Conservation (phyloP, 257 asterid genomes). For the Primulina eburnea region DNA sequence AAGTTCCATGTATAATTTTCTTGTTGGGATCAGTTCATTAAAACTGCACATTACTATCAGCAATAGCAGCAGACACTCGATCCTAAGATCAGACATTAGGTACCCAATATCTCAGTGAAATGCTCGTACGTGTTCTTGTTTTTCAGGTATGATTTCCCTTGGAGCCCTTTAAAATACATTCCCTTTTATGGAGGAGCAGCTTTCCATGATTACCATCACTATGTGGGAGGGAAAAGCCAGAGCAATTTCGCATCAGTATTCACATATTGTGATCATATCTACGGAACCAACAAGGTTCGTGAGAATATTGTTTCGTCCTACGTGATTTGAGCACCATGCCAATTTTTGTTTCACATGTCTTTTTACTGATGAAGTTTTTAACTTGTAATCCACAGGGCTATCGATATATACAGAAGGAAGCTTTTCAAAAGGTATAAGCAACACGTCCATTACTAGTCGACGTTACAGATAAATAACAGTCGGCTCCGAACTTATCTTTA, state of each 20-base stretch:
- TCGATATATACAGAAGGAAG: slow-evolving; percentile 42
- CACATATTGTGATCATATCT: slow-evolving; percentile 71
- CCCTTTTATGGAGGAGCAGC: slow-evolving; percentile 81
- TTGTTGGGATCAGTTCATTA: too few species aligned
- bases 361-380: slow-evolving; percentile 1
- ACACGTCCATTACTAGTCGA: background rate
- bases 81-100: too few species aligned
- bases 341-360: too few species aligned
- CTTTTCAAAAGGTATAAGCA: slow-evolving; percentile 50
- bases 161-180: slow-evolving; percentile 68
- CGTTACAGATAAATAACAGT: too few species aligned
- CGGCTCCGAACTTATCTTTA: too few species aligned
- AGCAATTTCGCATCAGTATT: slow-evolving; percentile 79
- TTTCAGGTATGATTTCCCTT: slow-evolving; percentile 69
- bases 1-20: too few species aligned
- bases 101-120: background rate
- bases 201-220: slow-evolving; percentile 80
- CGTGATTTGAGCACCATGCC: background rate
- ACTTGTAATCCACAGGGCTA: slow-evolving; percentile 49
- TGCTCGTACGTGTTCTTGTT: background rate
- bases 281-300: slow-evolving; percentile 72
- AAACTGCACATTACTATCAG: too few species aligned
- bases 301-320: background rate
- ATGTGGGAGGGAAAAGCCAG: slow-evolving; percentile 65
- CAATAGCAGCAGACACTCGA: background rate